Conservation (phyloP, 2,329 filamentous ascomycete genomes). For the Cladosporium sp. region DNA sequence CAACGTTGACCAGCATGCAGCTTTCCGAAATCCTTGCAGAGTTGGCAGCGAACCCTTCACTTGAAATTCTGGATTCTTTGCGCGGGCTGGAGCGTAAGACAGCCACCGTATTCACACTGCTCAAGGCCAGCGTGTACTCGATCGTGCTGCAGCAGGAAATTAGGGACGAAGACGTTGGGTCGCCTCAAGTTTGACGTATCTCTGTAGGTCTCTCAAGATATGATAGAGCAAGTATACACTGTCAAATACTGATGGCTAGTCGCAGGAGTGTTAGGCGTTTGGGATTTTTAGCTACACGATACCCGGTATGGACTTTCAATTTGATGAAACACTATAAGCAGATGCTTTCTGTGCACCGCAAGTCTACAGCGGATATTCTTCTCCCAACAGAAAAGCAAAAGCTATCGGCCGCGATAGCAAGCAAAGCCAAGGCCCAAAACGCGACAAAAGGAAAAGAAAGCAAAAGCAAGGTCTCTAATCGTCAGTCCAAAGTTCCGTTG, state of each 20-base stretch:
- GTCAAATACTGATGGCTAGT: neutral
- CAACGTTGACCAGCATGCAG: conserved; percentile 25
- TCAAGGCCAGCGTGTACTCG: conserved; percentile 97
- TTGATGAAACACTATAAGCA: too few species aligned
- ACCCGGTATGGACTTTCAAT: neutral
- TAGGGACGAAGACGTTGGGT: conserved; percentile 54
- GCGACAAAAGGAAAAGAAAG: too few species aligned
- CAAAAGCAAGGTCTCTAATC: too few species aligned
- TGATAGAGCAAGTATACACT: too few species aligned
- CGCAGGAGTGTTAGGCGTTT: neutral
- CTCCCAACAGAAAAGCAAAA: too few species aligned
- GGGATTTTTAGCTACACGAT: neutral
- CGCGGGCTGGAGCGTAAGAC: conserved; percentile 90
- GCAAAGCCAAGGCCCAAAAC: too few species aligned
- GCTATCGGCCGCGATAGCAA: too few species aligned
- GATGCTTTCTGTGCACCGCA: too few species aligned
- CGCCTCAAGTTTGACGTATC: neutral
- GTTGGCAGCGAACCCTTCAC: conserved; percentile 58
- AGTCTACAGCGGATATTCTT: too few species aligned
- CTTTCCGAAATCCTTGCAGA: conserved; percentile 58
- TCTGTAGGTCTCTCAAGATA: too few species aligned
- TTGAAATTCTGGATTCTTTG: conserved; percentile 79
- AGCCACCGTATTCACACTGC: conserved; percentile 84
- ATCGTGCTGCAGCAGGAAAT: conserved; percentile 98
- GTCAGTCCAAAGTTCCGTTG: too few species aligned